Evolutionary conservation across 1,284 basidiomycete genomes (phyloP).

Genomic region (Athelia psychrophila): DNA sequence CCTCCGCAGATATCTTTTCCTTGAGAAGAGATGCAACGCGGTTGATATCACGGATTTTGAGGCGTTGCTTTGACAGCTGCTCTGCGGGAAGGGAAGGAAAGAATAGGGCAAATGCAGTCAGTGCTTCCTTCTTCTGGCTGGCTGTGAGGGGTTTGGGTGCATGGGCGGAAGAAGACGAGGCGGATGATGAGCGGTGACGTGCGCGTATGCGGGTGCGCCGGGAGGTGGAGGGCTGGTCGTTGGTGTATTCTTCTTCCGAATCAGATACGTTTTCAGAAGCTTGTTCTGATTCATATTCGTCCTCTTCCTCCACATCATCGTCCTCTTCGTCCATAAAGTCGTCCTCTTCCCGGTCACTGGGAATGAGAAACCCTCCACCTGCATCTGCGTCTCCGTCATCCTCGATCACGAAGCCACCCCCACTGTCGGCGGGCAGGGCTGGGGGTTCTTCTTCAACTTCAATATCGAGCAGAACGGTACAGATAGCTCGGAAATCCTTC

Average conservation of each 20-base stretch:
- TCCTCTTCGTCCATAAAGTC: slow-evolving; percentile 6
- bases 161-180: slow-evolving; percentile 1
- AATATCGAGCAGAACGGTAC: slow-evolving; percentile 59
- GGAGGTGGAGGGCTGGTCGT: slow-evolving; percentile 4
- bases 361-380: slow-evolving; percentile 21
- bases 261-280: slow-evolving; percentile 13
- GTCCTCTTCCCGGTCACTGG: background rate
- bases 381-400: slow-evolving; percentile 22
- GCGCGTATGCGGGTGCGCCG: background rate
- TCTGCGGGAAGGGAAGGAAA: slow-evolving; percentile 47
- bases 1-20: slow-evolving; percentile 67
- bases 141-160: slow-evolving; percentile 34
- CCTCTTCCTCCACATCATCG: slow-evolving; percentile 16
- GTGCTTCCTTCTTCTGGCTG: slow-evolving; percentile 51
- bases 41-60: slow-evolving; percentile 64
- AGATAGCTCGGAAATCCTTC: slow-evolving; percentile 74
- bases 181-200: background rate
- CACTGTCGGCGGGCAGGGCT: slow-evolving; percentile 20
- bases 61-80: slow-evolving; percentile 45
- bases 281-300: slow-evolving; percentile 15
- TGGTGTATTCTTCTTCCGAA: slow-evolving; percentile 10
- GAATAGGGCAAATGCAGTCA: slow-evolving; percentile 63
- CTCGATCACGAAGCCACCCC: slow-evolving; percentile 12
- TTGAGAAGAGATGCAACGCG: slow-evolving; percentile 54
- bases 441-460: slow-evolving; percentile 19